Base-by-base conservation (phyloP, 495 filamentous ascomycete genomes). In the Barbatosphaeria neglecta region DNA sequence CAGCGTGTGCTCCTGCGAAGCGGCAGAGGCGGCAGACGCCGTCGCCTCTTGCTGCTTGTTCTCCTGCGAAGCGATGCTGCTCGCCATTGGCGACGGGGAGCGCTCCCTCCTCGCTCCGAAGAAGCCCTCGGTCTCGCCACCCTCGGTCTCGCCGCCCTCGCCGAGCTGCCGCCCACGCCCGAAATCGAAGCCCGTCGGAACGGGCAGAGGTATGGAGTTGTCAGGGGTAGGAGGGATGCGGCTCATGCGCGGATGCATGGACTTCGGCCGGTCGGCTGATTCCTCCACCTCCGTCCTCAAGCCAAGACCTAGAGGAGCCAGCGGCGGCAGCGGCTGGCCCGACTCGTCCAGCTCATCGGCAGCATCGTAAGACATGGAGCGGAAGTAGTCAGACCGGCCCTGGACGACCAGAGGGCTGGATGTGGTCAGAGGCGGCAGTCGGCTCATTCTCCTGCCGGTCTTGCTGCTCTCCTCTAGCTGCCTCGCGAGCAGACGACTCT, bases 401-500 rank as follows among this genome's bases (percentile, higher is more conserved):
- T 85, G 58, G 80, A 79, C 54, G 75, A 89, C 57, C 44, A 74
- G 55, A 15, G 70, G 70, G 53, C 84, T 83, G 22, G 84, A 84
- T 37, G 90, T 85, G 27, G 84, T 86, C 47, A 87, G 68, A 6
- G 87, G 87, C 2, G 88, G 86, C 37, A 98, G 64, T 42, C 90
- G 75, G 64, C 89, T 94, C 61, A 94, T 79, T 31, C 90, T 82
- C 37, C 77, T 78, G 18, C 74, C 76, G 38, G 82, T 78, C 55
- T 76, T 76, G 43, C 73, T 71, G 46, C 80, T 84, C 48, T 88
- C 81, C 54, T 94, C 81, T 31, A 98, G 75, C 60, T 93, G 83
- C 63, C 78, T 84, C n/a, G 87, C 85, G 39, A 97, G 75, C 51
- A 90, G 61, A 42, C 89, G 82, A 47, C 88, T 89, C 52, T 95